phyloP scores from a whole-genome alignment of 331 rosid genomes.

The Saraca asoca region DNA sequence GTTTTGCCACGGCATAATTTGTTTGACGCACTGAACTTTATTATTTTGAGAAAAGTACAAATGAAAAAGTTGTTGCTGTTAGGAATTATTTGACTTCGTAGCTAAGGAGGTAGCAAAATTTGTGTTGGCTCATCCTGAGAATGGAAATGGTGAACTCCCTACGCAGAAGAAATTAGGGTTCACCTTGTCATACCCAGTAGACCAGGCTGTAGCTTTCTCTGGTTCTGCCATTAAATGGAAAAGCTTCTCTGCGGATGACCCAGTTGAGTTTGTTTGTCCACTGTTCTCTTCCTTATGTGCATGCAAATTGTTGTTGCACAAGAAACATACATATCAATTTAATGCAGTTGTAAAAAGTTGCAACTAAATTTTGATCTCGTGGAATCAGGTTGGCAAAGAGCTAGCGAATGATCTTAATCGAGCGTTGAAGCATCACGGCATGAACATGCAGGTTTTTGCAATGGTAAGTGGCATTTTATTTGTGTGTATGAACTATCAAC shows the following conservation, averaged over 20 bases:
- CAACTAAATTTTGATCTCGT: not conserved
- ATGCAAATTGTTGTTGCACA: too few relatives aligned
- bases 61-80: not conserved
- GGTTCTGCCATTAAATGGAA: conserved; percentile 50
- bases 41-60: not conserved
- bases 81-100: conserved; percentile 58
- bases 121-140: conserved; percentile 42
- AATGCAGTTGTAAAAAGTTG: not conserved
- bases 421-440: conserved; percentile 55
- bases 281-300: not conserved
- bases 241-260: conserved; percentile 45
- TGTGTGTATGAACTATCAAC: too few relatives aligned
- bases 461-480: conserved; percentile 38
- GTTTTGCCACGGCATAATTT: too few relatives aligned
- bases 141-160: conserved; percentile 1
- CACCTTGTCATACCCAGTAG: conserved; percentile 50
- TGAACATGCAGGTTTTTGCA: conserved; percentile 50
- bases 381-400: conserved; percentile 51
- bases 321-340: not conserved
- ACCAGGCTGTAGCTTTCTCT: conserved; percentile 34
- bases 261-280: conserved; percentile 52
- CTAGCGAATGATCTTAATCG: conserved; percentile 50
- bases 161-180: conserved; percentile 54
- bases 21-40: not conserved
- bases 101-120: conserved; percentile 64